Evolutionary conservation across 2,329 filamentous ascomycete species (phyloP).

Genomic region (Phialophora macrospora): DNA sequence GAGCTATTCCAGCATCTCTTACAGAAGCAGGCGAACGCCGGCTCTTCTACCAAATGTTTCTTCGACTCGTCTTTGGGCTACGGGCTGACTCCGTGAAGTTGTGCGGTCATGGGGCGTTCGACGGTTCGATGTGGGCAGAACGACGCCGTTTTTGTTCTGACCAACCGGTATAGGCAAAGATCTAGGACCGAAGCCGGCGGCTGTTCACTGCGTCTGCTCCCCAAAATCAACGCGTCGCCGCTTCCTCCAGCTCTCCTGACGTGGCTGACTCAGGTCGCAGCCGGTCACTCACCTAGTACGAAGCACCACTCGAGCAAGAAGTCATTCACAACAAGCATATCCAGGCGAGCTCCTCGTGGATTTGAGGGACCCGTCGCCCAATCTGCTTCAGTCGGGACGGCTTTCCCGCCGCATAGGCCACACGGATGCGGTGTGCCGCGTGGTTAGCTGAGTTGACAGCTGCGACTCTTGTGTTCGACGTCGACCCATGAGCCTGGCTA

Average conservation of each 20-base stretch:
- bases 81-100: neutral
- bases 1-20: neutral
- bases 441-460: neutral
- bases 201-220: neutral
- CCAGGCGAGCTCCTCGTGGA: neutral
- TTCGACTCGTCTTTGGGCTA: neutral
- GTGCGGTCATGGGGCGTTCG: neutral
- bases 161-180: neutral
- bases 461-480: neutral
- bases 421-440: neutral
- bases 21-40: neutral
- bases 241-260: neutral
- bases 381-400: neutral
- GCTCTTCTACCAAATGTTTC: neutral
- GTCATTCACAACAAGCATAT: neutral
- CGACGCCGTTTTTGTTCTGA: neutral
- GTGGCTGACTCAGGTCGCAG: conserved; percentile 17
- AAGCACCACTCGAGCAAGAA: neutral
- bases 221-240: neutral
- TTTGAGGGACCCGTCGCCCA: neutral
- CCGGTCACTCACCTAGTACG: neutral
- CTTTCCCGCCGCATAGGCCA: neutral
- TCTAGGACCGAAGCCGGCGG: neutral
- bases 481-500: neutral
- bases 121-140: neutral